Evolutionary conservation across 345 rosid genomes (phyloP).

Genomic region (Pistacia vera): DNA sequence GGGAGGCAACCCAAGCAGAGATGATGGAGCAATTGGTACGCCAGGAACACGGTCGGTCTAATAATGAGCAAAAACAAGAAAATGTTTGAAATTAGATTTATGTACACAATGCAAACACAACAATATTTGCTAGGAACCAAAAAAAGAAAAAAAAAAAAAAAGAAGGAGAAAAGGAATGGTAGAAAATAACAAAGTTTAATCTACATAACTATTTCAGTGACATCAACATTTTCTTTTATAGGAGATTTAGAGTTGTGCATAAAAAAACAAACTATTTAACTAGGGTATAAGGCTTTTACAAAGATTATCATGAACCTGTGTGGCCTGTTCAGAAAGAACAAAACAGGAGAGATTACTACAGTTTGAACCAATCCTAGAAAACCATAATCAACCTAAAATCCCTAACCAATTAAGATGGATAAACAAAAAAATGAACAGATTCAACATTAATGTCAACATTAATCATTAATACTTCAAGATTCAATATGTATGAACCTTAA

Average conservation of each 20-base stretch:
- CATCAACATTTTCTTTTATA: no score
- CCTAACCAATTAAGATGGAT: no score
- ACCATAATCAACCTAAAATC: no score
- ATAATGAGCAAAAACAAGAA: slow-evolving; percentile 14
- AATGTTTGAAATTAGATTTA: neutral
- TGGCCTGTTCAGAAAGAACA: neutral
- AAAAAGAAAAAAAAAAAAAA: neutral
- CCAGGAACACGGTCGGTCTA: slow-evolving; percentile 56
- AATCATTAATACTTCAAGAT: neutral
- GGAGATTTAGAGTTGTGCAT: no score
- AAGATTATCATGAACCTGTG: neutral
- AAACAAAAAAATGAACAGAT: no score
- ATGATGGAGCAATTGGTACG: slow-evolving; percentile 53
- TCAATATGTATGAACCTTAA: neutral
- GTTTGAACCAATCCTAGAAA: no score
- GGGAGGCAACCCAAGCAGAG: slow-evolving; percentile 64
- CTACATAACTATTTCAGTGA: no score
- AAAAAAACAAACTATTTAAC: neutral
- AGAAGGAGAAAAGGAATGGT: neutral
- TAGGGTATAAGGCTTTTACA: neutral
- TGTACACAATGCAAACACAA: neutral
- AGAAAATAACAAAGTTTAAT: neutral
- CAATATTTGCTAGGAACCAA: neutral
- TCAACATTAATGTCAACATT: no score
- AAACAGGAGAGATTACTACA: neutral